Evolutionary conservation across 805 yeast species (phyloP).

Genomic region (Saturnispora galanensis): DNA sequence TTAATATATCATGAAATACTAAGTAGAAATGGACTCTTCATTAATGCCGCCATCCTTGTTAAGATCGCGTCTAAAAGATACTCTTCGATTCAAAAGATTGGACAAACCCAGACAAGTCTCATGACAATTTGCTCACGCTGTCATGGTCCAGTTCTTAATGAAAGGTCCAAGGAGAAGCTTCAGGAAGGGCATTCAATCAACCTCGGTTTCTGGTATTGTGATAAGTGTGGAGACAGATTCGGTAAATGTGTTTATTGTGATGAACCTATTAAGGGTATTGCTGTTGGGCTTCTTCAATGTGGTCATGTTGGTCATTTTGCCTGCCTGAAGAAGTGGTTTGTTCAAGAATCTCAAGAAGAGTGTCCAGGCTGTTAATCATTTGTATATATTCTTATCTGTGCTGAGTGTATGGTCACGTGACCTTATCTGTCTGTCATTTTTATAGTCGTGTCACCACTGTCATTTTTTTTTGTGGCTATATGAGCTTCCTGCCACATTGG

Average conservation of each 20-base stretch:
- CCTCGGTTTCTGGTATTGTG: constrained; percentile 83
- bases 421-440: constrained; percentile 8
- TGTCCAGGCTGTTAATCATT: constrained; percentile 64
- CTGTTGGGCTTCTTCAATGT: constrained; percentile 53
- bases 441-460: background rate
- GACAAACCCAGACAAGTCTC: constrained; percentile 32
- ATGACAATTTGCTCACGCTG: constrained; percentile 57
- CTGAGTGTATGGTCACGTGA: constrained; percentile 1
- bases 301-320: constrained; percentile 84
- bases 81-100: constrained; percentile 26
- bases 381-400: background rate
- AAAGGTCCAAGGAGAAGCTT: constrained; percentile 34
- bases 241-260: constrained; percentile 72
- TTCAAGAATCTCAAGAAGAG: constrained; percentile 48
- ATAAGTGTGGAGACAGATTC: constrained; percentile 48
- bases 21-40: constrained; percentile 40
- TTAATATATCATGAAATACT: constrained; percentile 45
- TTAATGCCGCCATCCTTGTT: constrained; percentile 47
- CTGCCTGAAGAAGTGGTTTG: constrained; percentile 72
- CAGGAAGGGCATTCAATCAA: constrained; percentile 21
- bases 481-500: background rate
- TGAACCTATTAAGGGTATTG: constrained; percentile 64
- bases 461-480: background rate
- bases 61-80: constrained; percentile 28
- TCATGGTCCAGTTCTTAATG: constrained; percentile 49